Base-by-base conservation (phyloP, 2,329 filamentous ascomycete species). In the Sarocladium oryzae region DNA sequence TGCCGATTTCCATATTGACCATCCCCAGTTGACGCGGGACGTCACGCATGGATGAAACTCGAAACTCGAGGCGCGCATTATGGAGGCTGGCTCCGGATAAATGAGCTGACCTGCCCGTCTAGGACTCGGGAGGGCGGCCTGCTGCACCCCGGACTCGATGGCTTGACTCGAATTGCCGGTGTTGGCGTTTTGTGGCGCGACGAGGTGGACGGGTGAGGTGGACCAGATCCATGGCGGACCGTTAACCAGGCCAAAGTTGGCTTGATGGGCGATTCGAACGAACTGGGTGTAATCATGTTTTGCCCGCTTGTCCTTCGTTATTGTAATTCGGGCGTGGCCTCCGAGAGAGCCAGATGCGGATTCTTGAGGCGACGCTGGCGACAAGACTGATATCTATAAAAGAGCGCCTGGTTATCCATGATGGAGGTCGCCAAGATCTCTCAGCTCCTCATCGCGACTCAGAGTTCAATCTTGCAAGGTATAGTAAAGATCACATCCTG, bases 1-100 rank as follows among this genome's bases (percentile, higher is more conserved):
- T 48, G 43, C 43, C 43, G 43, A 33, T 48, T 48, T 32, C 40
- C 40, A 45, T 45, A 45, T 26, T 45, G 40, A 8, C 24, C n/a
- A n/a, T 16, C 9, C 18, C 40, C 40, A 5, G 23, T 45, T n/a
- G 21, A 28, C 23, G 23, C 30, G 40, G 40, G 23, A 28, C 40
- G 43, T 23, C 24, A 48, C n/a, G 26, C 28, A 48, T 9, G 43
- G 26, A n/a, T 33, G 43, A 32, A 48, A 48, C 43, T 32, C 33
- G 43, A 48, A 26, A 26, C 43, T 32, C 28, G n/a, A n/a, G n/a
- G n/a, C n/a, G n/a, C 28, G 13, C 28, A 30, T 30, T 13, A 13
- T 30, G 28, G 28, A 30, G 13, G 7, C n/a, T 45, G n/a, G 6
- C 24, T 16, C 26, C 43, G 43, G 43, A 16, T 48, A 48, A 48